Evolutionary conservation across 129 eudicot species (phyloP).

Genomic region (Glebionis coronaria): DNA sequence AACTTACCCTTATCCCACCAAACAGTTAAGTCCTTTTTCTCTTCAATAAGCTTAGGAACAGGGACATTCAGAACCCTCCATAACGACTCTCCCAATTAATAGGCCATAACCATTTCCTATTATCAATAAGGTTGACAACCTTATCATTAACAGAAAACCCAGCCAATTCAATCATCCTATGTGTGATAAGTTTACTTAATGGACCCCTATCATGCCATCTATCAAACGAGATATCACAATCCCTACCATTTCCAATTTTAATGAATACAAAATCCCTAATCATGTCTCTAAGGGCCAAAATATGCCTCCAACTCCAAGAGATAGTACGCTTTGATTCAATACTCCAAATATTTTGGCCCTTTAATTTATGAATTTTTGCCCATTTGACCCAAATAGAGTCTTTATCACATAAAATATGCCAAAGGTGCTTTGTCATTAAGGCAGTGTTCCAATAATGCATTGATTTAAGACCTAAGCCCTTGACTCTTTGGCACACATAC

Average conservation of each 20-base stretch:
- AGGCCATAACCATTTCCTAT: not conserved
- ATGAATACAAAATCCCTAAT: no score
- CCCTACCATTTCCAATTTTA: not conserved
- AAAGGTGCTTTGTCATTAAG: no score
- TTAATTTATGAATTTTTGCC: not conserved
- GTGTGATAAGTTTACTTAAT: not conserved
- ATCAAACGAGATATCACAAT: not conserved
- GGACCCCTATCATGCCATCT: not conserved
- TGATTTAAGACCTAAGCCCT: no score
- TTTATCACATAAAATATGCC: no score
- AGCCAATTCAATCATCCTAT: not conserved
- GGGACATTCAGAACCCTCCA: no score
- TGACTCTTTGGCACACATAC: no score
- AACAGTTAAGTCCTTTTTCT: no score
- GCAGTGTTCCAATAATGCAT: no score
- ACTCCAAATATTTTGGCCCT: not conserved
- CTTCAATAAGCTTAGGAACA: no score
- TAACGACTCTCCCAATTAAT: not conserved
- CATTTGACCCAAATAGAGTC: slow-evolving; percentile 12
- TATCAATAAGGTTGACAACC: not conserved
- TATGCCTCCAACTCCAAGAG: not conserved
- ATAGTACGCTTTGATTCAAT: not conserved
- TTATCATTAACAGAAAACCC: not conserved
- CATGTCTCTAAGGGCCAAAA: not conserved
- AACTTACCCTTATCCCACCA: no score